Evolutionary conservation across 768 basidiomycete species (phyloP), one percentile per base, ranked within the genome.

Genomic region (Amanita muscaria): DNA sequence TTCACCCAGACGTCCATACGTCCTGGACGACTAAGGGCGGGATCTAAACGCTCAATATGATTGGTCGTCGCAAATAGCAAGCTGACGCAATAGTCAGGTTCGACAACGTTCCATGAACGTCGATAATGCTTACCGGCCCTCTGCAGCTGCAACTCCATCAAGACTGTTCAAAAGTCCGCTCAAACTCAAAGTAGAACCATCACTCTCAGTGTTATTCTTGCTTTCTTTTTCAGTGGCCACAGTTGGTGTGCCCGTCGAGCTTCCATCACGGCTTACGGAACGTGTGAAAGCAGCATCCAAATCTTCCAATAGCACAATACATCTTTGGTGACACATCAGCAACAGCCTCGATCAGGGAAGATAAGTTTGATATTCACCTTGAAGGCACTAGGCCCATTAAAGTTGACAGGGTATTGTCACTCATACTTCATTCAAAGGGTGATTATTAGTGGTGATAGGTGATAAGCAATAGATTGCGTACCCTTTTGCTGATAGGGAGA

Each of bases 1-100:
- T 89, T 88, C 31, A 92, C 74, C 88, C 88, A 90, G 12, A 93
- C 82, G 55, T 90, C 89, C 85, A 89, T 88, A 36, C 87, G 84
- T 47, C 91, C 91, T 22, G 90, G 86, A 16, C 88, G 77, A 59
- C 80, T 86, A 27, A 93, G 73, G 3, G 89, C 88, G 39, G 84
- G 89, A 62, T 96, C 91, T 25, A 96, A 74, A 36, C 88, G 82
- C 58, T 94, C 89, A 54, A 91, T 88, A 59, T 94, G 91, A 64
- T 96, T 96, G 10, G 88, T 91, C 5, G 88, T 91, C 42, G 89
- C 90, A 61, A 93, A 92, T 8, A 93, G 70, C 47, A 94, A 73
- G 31, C 87, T 82, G 54, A 42, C 39, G 49, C 50, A 53, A 48
- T 44, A 35, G 39, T 52, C 24, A 50, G 46, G 53, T 37, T 48